These are phyloP conservation scores for Serendipita vermifera DNA, from an alignment of 768 basidiomycete genomes.

Conservation along the genomic window DNA sequence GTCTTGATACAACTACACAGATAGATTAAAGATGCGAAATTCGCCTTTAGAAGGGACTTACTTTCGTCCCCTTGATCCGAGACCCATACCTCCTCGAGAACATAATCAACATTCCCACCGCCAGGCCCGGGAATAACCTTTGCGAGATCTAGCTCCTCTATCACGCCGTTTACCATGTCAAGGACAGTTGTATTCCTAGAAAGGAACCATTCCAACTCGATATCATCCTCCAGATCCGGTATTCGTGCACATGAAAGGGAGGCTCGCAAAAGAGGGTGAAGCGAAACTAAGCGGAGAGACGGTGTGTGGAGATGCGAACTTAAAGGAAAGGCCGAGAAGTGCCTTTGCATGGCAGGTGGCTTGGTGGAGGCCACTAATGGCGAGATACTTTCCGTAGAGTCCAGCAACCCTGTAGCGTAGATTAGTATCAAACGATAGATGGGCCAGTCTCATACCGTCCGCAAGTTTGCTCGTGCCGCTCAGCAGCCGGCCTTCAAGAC, in stretches of 20 bases:
- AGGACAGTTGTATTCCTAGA: constrained; percentile 41
- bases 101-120: constrained; percentile 56
- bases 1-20: not conserved
- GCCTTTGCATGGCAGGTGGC: constrained; percentile 28
- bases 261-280: constrained; percentile 46
- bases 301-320: constrained; percentile 57
- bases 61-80: constrained; percentile 37
- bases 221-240: constrained; percentile 66
- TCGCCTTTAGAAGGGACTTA: constrained; percentile 31
- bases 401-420: not conserved
- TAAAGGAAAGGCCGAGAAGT: constrained; percentile 58
- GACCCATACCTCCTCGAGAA: constrained; percentile 54
- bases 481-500: constrained; percentile 31
- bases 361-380: constrained; percentile 15
- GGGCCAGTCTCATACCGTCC: constrained; percentile 50
- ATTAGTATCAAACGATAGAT: not conserved
- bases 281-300: constrained; percentile 54
- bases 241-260: constrained; percentile 48
- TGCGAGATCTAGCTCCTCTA: constrained; percentile 57
- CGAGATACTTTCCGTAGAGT: not conserved
- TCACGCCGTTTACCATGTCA: constrained; percentile 39
- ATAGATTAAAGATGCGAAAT: not conserved
- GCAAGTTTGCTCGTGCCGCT: constrained; percentile 68
- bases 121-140: constrained; percentile 54
- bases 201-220: constrained; percentile 51